A percentile compares a stretch with the other conserved stretches of the same genome.
These are phyloP conservation scores for Ophiostoma ips DNA, from an alignment of 2,329 filamentous ascomycete genomes.

Conservation along the genomic window DNA sequence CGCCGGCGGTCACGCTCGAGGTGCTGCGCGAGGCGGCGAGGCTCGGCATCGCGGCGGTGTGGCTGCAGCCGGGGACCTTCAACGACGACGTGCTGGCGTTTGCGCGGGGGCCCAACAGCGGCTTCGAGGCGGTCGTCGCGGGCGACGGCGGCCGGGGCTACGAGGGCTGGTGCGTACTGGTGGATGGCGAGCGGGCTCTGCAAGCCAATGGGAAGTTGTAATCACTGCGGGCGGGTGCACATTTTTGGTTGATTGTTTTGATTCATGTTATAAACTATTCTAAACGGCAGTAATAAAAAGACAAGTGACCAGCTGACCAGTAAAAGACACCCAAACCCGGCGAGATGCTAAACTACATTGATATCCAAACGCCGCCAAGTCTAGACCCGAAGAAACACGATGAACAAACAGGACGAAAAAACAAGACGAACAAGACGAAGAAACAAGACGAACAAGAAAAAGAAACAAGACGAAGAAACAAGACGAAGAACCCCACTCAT, in stretches of 20 bases:
- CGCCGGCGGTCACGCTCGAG: slow-evolving; percentile 59
- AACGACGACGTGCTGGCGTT: slow-evolving; percentile 60
- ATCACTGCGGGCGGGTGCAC: no score
- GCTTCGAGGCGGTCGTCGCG: slow-evolving; percentile 56
- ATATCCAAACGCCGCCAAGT: no score
- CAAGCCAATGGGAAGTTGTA: slow-evolving; percentile 36
- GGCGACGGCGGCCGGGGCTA: slow-evolving; percentile 48
- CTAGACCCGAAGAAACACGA: no score
- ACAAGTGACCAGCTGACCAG: no score
- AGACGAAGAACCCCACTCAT: background rate
- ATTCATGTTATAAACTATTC: no score
- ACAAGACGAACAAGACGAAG: background rate
- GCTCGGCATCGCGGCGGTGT: slow-evolving; percentile 60
- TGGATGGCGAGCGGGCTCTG: slow-evolving; percentile 60
- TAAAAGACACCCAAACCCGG: no score
- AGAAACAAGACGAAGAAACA: background rate
- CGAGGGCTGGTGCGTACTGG: slow-evolving; percentile 79
- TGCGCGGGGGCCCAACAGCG: slow-evolving; percentile 35
- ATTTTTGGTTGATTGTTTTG: background rate
- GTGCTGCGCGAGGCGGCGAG: slow-evolving; percentile 65
- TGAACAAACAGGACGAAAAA: background rate
- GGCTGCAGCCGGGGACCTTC: slow-evolving; percentile 84
- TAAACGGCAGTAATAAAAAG: no score
- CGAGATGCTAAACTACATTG: background rate
- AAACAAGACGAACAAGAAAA: background rate